Evolutionary conservation across 2,329 filamentous ascomycete species (phyloP), one percentile per base, ranked within the genome.

Genomic region (Cordyceps tenuipes): DNA sequence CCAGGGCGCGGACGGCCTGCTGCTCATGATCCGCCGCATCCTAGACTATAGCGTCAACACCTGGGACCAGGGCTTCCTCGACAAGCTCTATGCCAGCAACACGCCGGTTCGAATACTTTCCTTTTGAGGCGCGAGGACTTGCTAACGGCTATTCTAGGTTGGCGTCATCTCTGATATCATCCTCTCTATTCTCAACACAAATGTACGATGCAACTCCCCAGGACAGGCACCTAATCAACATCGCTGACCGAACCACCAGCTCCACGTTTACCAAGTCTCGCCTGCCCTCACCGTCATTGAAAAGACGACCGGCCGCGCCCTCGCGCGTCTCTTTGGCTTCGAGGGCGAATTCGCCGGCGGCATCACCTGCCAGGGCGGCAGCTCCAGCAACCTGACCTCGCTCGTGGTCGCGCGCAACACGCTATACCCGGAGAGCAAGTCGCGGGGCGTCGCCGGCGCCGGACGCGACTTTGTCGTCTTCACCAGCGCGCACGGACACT

Each of bases 21-120:
- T 96, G 31, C 79, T 84, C 39, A 83, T 84, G 3, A 81, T 96
- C 50, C 77, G 85, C 65, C 82, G 85, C 62, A 79, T 97, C 21
- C 79, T 97, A 47, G 80, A 83, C 64, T 91, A 95, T 73, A 94
- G 89, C 68, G 93, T 97, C 69, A 99, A 99, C 75, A 97, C 93
- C n/a, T 97, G 92, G 90, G 89, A 96, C 69, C 92, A 96, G 73
- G 93, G 93, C 12, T 99, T 97, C 74, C 76, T 97, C 69, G 92
- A 97, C 75, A 97, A 99, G 76, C 79, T 97, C 19, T 97, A 97
- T 73, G 85, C 89, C n/a, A 88, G 87, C 64, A 95, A 90, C 44
- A 94, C 94, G 69, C 88, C 93, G 47, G 86, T 88, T 69, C 73
- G 34, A 10, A 9, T 13, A 2, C 13, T 36, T 36, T 36, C 5